Base-by-base conservation (phyloP, 306 rosid species). In the Spatholobus suberectus region DNA sequence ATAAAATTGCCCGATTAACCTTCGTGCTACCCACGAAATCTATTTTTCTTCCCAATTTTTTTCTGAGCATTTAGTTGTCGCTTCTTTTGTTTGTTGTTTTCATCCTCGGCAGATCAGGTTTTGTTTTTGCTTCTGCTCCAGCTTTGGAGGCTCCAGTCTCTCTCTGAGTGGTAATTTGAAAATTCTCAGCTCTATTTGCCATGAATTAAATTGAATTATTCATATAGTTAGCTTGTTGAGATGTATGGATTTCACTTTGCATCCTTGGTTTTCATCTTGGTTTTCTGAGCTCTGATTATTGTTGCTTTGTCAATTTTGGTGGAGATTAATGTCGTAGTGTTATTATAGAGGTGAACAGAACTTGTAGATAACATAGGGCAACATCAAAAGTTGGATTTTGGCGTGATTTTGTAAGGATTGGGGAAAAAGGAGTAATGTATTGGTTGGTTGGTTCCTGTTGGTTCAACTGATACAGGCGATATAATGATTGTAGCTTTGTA, bases 101-200 rank as follows among this genome's bases (percentile, higher is more conserved):
- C 51, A 47, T 46, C 61, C 27, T 70, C 58, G 5, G 77, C 65
- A 80, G 91, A 86, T 92, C 95, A 38, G 83, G 68, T 66, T 72
- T 54, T 72, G 81, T 77, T 66, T 84, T 81, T 80, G 49, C 44
- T 72, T 81, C 88, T 78, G 49, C 67, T 63, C 81, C 82, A n/a
- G 81, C 82, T 68, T 44, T 75, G 81, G 73, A 84, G 70, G 70
- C 59, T 67, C 70, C 41, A 44, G 52, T 66, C 14, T 69, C 63
- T 55, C 37, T 51, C 21, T 71, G 27, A 73, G 78, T 29, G 90
- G 92, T 81, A 84, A 85, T 77, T 68, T 85, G 65, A 67, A 57
- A 67, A 18, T 82, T 65, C 69, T 32, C 61, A 66, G 61, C 68
- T 75, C 20, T 79, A 20, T 77, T 38, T 37, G 80, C 61, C 32